phyloP scores from a whole-genome alignment of 352 stramenopile species.

The Globisporangium barbulae region DNA sequence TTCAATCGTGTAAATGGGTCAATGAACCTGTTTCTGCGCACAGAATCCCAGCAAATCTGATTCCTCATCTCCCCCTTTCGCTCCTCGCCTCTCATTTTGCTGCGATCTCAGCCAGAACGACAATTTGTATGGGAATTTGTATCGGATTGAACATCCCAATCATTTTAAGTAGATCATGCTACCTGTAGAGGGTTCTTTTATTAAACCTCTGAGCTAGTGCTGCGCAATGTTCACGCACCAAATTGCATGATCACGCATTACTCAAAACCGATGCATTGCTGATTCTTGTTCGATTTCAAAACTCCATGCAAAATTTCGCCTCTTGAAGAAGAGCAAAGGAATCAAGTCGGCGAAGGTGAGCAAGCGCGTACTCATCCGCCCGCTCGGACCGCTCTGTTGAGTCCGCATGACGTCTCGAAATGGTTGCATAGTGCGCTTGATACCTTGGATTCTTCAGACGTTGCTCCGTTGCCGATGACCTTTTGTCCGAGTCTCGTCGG shows the following conservation, averaged over 20 bases:
- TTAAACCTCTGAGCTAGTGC: too few relatives aligned
- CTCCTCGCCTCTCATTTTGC: background rate
- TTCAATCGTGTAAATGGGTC: conserved; percentile 1
- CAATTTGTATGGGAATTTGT: background rate
- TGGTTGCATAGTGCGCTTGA: too few relatives aligned
- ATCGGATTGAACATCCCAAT: background rate
- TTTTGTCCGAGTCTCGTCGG: too few relatives aligned
- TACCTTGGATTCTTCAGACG: too few relatives aligned
- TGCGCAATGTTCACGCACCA: too few relatives aligned
- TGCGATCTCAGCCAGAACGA: background rate
- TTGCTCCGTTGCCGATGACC: too few relatives aligned
- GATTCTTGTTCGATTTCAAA: too few relatives aligned
- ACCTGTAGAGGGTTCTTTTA: too few relatives aligned
- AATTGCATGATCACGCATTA: too few relatives aligned
- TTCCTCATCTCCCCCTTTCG: conserved; percentile 12
- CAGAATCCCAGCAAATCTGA: conserved; percentile 5
- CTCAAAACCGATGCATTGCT: too few relatives aligned
- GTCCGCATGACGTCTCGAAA: too few relatives aligned
- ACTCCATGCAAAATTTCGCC: background rate
- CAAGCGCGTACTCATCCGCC: background rate
- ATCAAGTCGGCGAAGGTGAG: background rate
- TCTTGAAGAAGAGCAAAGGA: background rate
- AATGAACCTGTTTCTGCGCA: background rate
- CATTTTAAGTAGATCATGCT: background rate
- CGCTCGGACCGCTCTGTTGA: too few relatives aligned